phyloP scores from a whole-genome alignment of 306 rosid species.

The Castanospermum australe region DNA sequence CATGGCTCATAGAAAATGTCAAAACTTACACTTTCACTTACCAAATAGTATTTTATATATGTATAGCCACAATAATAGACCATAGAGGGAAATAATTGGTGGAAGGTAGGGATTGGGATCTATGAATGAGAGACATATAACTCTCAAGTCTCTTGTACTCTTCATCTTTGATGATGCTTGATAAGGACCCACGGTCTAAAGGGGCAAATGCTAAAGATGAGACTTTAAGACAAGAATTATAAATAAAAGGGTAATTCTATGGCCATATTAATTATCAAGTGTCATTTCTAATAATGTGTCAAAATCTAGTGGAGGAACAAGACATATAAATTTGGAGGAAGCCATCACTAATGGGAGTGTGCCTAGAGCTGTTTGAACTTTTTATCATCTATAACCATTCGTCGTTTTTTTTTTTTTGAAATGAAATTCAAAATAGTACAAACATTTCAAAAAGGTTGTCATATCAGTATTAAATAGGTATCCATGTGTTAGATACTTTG shows the following conservation, averaged over 20 bases:
- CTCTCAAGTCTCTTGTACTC: not conserved
- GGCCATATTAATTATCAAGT: too few species aligned
- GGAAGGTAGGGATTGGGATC: not conserved
- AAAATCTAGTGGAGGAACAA: not conserved
- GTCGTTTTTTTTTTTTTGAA: constrained; percentile 28
- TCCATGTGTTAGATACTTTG: too few species aligned
- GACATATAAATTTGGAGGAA: not conserved
- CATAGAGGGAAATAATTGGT: not conserved
- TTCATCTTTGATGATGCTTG: not conserved
- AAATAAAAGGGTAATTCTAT: not conserved
- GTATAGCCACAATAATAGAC: too few species aligned
- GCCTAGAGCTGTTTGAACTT: not conserved
- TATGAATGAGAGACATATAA: constrained; percentile 15
- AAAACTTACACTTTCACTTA: not conserved
- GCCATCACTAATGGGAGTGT: not conserved
- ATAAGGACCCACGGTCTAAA: not conserved
- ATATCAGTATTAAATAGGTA: too few species aligned
- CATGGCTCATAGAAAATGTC: not conserved
- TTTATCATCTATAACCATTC: constrained; percentile 12
- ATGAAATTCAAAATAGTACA: too few species aligned
- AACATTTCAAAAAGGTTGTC: too few species aligned
- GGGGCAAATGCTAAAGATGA: too few species aligned
- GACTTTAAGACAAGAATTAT: not conserved
- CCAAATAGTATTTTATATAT: not conserved
- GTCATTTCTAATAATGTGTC: too few species aligned